These are phyloP conservation scores for Hymenoscyphus scutula DNA, from an alignment of 2,329 filamentous ascomycete species.

Conservation along the genomic window DNA sequence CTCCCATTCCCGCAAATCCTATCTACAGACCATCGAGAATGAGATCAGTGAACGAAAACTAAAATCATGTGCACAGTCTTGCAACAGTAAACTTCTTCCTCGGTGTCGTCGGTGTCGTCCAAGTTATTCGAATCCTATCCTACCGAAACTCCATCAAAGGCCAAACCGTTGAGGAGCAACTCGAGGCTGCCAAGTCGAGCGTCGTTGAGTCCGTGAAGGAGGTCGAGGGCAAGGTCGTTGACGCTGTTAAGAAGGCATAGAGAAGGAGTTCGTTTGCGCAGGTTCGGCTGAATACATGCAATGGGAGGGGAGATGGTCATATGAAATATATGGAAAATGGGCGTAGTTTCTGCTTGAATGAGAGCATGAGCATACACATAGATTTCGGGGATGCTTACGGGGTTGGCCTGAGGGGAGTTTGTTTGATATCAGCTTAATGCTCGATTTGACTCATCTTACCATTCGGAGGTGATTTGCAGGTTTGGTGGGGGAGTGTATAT, in stretches of 20 bases:
- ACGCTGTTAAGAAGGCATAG: constrained; percentile 34
- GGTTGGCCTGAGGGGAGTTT: neutral
- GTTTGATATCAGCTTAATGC: neutral
- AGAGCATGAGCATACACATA: no score
- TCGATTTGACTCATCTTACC: neutral
- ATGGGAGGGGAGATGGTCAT: no score
- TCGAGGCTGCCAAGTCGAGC: constrained; percentile 27
- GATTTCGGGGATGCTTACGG: no score
- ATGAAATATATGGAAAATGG: no score
- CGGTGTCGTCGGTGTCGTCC: constrained; percentile 78
- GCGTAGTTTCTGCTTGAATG: no score
- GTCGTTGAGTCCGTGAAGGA: constrained; percentile 26
- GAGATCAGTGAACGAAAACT: neutral
- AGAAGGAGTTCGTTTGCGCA: no score
- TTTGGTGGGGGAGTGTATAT: neutral
- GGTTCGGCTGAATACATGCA: no score
- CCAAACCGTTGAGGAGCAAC: constrained; percentile 33
- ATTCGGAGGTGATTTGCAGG: neutral
- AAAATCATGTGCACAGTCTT: constrained; percentile 52
- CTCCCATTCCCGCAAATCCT: no score
- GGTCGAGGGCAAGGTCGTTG: constrained; percentile 38
- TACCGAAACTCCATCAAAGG: constrained; percentile 63
- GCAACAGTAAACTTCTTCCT: constrained; percentile 99
- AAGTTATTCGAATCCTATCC: constrained; percentile 72
- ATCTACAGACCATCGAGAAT: no score